phyloP scores from a whole-genome alignment of 2,329 filamentous ascomycete genomes.

The Diaporthe sp. region DNA sequence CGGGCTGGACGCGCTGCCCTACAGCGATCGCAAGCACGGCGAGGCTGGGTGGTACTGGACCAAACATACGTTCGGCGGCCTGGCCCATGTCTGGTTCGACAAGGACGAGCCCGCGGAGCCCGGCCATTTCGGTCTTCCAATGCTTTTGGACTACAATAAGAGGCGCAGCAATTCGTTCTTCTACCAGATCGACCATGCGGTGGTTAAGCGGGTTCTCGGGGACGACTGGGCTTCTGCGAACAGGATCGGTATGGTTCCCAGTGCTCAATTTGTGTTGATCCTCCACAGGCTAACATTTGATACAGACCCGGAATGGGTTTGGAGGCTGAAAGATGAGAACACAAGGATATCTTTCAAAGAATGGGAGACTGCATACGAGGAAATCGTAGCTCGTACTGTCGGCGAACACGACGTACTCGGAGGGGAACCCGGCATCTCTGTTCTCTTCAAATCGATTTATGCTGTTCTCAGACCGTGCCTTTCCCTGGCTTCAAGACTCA shows the following conservation, averaged over 20 bases:
- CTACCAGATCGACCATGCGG: not conserved
- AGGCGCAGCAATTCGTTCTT: not conserved
- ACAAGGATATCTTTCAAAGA: not conserved
- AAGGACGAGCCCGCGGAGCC: not conserved
- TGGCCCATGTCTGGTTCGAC: not conserved
- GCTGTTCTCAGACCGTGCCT: too few relatives aligned
- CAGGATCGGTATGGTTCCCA: not conserved
- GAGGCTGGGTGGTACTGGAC: conserved; percentile 8
- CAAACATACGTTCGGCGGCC: not conserved
- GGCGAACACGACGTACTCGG: not conserved
- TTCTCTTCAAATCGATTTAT: not conserved
- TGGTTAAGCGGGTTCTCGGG: not conserved
- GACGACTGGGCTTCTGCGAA: not conserved
- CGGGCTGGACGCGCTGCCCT: not conserved
- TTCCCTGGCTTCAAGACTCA: not conserved
- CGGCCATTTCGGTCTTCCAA: not conserved
- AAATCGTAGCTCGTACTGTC: not conserved
- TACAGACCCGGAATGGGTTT: conserved; percentile 7
- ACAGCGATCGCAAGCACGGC: not conserved
- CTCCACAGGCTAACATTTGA: not conserved
- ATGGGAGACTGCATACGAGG: not conserved
- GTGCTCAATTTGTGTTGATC: not conserved
- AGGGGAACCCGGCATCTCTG: accelerated
- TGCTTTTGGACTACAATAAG: not conserved
- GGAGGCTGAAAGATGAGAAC: not conserved